Evolutionary conservation across 2,329 filamentous ascomycete species (phyloP).

Genomic region (Pseudogymnoascus sp.): DNA sequence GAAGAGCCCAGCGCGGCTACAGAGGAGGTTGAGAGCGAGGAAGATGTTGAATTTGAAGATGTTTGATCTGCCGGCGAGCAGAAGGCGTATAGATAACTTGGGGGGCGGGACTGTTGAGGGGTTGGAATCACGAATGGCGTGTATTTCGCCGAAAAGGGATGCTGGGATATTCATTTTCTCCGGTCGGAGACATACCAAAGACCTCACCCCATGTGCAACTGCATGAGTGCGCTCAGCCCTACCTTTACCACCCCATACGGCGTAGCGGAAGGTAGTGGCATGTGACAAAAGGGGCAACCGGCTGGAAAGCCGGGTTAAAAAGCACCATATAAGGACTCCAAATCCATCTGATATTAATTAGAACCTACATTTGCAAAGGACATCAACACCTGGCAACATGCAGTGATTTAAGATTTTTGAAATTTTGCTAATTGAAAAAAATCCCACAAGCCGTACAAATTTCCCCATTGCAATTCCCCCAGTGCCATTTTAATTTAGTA

Average conservation of each 20-base stretch:
- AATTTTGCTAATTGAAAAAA: conserved; percentile 3
- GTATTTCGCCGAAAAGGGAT: neutral
- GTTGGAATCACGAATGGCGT: neutral
- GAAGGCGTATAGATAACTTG: neutral
- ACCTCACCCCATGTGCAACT: neutral
- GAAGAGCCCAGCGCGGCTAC: too few species aligned
- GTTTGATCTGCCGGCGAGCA: conserved; percentile 29
- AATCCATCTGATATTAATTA: neutral
- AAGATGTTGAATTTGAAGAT: conserved; percentile 53
- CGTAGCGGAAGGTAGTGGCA: neutral
- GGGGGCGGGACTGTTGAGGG: neutral
- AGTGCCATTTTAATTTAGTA: neutral
- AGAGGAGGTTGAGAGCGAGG: conserved; percentile 46
- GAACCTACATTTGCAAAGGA: neutral
- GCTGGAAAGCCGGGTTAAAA: neutral
- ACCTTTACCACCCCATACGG: neutral
- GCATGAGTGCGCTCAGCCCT: neutral
- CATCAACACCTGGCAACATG: neutral
- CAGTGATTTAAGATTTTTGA: conserved; percentile 3
- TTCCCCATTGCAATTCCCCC: neutral
- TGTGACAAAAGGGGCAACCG: neutral
- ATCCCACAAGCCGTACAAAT: neutral
- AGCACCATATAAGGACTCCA: neutral
- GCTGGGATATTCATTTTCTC: neutral
- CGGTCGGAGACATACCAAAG: neutral